Conservation (phyloP, 176 grass and related monocot genomes). For the Bonia amplexicaulis region DNA sequence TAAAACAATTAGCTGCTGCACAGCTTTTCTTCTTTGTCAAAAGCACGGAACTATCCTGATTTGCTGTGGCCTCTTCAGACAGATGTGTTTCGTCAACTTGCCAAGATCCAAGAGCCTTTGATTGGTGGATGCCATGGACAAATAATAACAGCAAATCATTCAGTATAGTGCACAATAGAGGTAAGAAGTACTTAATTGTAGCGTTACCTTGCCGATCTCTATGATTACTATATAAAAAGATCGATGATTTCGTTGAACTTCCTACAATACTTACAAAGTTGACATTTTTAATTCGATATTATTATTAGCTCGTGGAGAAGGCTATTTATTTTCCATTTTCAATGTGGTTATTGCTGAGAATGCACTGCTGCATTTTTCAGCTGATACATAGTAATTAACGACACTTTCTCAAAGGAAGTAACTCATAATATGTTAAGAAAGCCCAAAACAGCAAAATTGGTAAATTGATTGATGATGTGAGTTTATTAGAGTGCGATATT, state of each 20-base stretch:
- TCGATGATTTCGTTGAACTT: background rate
- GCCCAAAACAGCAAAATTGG: background rate
- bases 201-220: background rate
- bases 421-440: background rate
- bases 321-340: background rate
- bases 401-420: background rate
- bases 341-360: background rate
- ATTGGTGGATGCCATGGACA: background rate
- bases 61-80: background rate
- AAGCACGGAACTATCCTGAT: background rate
- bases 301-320: background rate
- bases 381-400: background rate
- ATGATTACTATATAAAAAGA: background rate
- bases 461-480: background rate
- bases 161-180: background rate
- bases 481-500: background rate
- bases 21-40: background rate
- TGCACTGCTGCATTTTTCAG: background rate
- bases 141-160: background rate
- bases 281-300: background rate
- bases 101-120: background rate
- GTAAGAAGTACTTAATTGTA: background rate
- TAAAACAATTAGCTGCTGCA: background rate
- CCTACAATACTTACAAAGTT: background rate
- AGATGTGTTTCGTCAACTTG: background rate